phyloP scores from a whole-genome alignment of 805 yeast species.

The Saturnispora sanitii region DNA sequence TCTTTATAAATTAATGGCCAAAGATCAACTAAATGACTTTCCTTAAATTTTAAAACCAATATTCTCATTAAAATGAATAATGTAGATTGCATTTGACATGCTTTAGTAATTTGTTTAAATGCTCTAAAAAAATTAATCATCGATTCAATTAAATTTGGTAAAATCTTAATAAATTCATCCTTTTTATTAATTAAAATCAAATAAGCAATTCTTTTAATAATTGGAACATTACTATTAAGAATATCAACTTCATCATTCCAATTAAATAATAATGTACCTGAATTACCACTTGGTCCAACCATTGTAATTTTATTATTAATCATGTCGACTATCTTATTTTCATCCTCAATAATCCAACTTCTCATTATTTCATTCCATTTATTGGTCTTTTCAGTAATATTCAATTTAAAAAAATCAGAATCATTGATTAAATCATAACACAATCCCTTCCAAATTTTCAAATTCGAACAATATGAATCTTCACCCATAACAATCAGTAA shows the following conservation, averaged over 20 bases:
- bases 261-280: constrained; percentile 36
- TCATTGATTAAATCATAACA: constrained; percentile 62
- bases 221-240: constrained; percentile 23
- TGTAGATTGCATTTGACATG: constrained; percentile 30
- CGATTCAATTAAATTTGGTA: constrained; percentile 36
- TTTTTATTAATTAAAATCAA: constrained; percentile 51
- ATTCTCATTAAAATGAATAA: constrained; percentile 55
- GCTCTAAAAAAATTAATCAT: constrained; percentile 22
- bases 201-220: constrained; percentile 54
- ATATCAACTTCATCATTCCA: constrained; percentile 27
- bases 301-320: constrained; percentile 29
- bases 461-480: constrained; percentile 28
- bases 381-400: constrained; percentile 16
- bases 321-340: constrained; percentile 48
- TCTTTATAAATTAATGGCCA: constrained; percentile 65
- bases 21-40: constrained; percentile 51
- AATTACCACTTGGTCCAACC: constrained; percentile 36
- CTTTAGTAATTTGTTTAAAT: constrained; percentile 20
- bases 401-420: constrained; percentile 39
- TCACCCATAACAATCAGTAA: constrained; percentile 31
- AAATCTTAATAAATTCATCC: constrained; percentile 43
- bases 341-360: constrained; percentile 57
- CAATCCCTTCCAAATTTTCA: constrained; percentile 53
- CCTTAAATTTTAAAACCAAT: constrained; percentile 50
- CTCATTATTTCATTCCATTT: constrained; percentile 48